Percentiles rank a stretch among this genome's conserved stretches.
Conservation (phyloP, 331 rosid species). For the Cydonia oblonga region DNA sequence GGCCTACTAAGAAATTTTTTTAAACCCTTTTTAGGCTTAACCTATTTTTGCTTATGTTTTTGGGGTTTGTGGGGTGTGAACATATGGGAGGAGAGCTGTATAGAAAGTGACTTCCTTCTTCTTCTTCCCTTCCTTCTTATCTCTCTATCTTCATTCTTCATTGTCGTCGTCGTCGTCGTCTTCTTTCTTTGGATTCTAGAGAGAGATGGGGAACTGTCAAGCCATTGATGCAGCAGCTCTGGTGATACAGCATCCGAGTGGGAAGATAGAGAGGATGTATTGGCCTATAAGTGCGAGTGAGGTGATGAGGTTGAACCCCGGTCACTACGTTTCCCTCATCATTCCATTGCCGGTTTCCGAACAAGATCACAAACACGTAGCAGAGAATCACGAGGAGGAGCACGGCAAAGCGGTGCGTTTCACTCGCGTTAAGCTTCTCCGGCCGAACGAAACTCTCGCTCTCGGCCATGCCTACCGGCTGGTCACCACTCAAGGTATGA, state of each 20-base stretch:
- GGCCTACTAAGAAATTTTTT: neutral
- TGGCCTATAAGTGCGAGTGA: constrained; percentile 74
- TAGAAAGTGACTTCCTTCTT: constrained; percentile 51
- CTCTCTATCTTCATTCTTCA: constrained; percentile 23
- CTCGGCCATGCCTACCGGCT: constrained; percentile 97
- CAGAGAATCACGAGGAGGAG: constrained; percentile 14
- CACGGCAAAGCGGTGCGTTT: constrained; percentile 54
- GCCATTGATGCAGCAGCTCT: constrained; percentile 98
- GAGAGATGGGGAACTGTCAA: constrained; percentile 86
- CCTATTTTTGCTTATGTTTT: constrained; percentile 13
- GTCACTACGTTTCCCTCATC: constrained; percentile 88
- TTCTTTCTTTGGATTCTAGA: constrained; percentile 11
- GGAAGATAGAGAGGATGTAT: constrained; percentile 77
- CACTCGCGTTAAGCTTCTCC: constrained; percentile 84
- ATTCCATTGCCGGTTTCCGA: constrained; percentile 58
- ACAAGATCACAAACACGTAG: constrained; percentile 8
- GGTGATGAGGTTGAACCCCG: constrained; percentile 81
- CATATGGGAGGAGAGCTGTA: constrained; percentile 33
- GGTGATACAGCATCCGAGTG: constrained; percentile 88
- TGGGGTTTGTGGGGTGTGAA: constrained; percentile 22
- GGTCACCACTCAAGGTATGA: constrained; percentile 70
- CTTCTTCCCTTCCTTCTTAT: constrained; percentile 14
- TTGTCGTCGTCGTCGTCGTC: constrained; percentile 1
- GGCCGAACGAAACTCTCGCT: constrained; percentile 77
- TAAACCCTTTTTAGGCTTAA: neutral